Percentiles rank a stretch among this genome's conserved stretches.
phyloP scores from a whole-genome alignment of 129 eudicot genomes.

The Apium graveolens region DNA sequence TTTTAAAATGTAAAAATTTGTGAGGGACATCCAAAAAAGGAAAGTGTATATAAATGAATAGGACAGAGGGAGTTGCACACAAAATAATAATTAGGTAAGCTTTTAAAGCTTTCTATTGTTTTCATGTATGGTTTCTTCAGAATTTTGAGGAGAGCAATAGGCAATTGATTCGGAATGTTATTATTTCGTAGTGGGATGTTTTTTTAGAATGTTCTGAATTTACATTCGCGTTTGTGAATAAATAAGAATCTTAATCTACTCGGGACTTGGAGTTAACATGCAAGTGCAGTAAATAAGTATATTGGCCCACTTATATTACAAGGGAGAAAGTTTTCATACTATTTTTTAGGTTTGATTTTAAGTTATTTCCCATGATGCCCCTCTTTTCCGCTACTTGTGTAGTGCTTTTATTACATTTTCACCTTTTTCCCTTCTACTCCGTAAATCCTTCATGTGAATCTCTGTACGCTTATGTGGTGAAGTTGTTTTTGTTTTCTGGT shows the following conservation, averaged over 20 bases:
- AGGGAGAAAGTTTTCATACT: neutral
- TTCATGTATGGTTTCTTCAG: neutral
- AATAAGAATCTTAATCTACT: neutral
- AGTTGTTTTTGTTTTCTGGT: neutral
- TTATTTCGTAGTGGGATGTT: neutral
- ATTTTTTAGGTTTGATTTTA: neutral
- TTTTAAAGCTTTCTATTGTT: neutral
- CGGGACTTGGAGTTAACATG: neutral
- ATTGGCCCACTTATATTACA: neutral
- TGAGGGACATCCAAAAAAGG: too few species aligned
- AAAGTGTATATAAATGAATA: too few species aligned
- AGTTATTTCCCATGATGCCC: neutral
- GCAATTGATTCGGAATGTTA: neutral
- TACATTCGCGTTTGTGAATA: neutral
- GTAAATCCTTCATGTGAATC: neutral
- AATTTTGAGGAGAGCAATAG: neutral
- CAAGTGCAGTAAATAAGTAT: neutral
- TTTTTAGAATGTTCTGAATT: neutral
- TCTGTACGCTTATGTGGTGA: neutral
- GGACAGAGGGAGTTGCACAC: too few species aligned
- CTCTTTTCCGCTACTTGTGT: neutral
- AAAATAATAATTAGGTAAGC: neutral
- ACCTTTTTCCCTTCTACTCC: neutral
- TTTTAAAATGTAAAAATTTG: too few species aligned
- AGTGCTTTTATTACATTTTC: neutral